A percentile compares a stretch with the other conserved stretches of the same genome.
These are phyloP conservation scores for Ceratobasidium sp. DNA, from an alignment of 1,284 basidiomycete species.

Conservation along the genomic window DNA sequence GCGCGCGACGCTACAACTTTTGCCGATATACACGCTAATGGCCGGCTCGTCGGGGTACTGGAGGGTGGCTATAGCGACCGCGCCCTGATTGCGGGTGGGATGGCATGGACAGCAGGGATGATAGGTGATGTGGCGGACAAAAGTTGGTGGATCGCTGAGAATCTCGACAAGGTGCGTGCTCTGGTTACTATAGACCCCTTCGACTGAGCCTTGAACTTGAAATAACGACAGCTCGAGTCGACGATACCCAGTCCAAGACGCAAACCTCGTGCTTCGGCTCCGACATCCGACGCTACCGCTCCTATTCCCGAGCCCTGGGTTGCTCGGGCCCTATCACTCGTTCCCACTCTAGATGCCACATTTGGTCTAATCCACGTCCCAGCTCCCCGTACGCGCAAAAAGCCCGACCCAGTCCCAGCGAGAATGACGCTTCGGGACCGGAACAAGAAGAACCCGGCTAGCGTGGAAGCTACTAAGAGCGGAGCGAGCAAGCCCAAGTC, in stretches of 20 bases:
- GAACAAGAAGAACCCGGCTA: slow-evolving; percentile 55
- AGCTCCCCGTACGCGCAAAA: slow-evolving; percentile 48
- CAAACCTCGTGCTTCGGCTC: slow-evolving; percentile 61
- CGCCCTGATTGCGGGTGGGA: slow-evolving; percentile 81
- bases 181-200: not conserved
- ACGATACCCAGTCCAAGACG: slow-evolving; percentile 78
- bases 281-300: slow-evolving; percentile 56
- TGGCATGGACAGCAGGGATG: slow-evolving; percentile 82
- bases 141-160: slow-evolving; percentile 75
- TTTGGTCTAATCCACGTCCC: slow-evolving; percentile 52
- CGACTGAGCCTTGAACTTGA: not conserved
- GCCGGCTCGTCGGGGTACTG: slow-evolving; percentile 85
- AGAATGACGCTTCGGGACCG: slow-evolving; percentile 69
- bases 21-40: slow-evolving; percentile 72
- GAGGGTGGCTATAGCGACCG: slow-evolving; percentile 96
- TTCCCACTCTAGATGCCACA: slow-evolving; percentile 58
- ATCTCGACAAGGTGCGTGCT: slow-evolving; percentile 68
- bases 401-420: slow-evolving; percentile 51
- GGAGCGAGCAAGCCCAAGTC: slow-evolving; percentile 4
- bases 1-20: slow-evolving; percentile 77
- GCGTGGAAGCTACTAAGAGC: not conserved
- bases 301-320: slow-evolving; percentile 65
- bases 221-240: not conserved
- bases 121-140: slow-evolving; percentile 53
- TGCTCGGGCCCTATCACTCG: slow-evolving; percentile 60